Conservation (phyloP, 2,329 filamentous ascomycete genomes). For the Cercospora berteroae region DNA sequence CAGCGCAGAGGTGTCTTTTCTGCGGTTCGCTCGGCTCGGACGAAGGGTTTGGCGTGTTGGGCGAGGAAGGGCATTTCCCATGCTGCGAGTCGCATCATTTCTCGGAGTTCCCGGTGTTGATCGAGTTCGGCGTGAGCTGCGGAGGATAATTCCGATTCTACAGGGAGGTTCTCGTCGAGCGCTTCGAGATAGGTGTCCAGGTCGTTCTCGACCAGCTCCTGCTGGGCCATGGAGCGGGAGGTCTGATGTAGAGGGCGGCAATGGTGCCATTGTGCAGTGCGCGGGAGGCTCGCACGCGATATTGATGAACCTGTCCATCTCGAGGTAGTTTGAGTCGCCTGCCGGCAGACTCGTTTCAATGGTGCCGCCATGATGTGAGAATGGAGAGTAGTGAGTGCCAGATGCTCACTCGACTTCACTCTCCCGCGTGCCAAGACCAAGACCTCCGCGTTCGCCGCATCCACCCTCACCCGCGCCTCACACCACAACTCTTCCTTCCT, state of each 20-base stretch:
- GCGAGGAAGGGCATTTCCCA: conserved; percentile 93
- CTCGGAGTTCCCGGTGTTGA: conserved; percentile 79
- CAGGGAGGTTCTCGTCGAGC: conserved; percentile 38
- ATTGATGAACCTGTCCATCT: conserved; percentile 14
- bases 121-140: conserved; percentile 85
- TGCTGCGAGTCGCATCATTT: conserved; percentile 81
- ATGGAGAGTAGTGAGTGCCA: not conserved
- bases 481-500: not conserved
- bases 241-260: conserved; percentile 18
- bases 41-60: conserved; percentile 80
- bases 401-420: conserved; percentile 16
- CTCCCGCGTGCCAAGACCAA: conserved; percentile 12
- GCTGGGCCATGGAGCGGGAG: conserved; percentile 12
- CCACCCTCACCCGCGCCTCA: not conserved
- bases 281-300: not conserved
- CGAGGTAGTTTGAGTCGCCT: conserved; percentile 24
- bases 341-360: conserved; percentile 32
- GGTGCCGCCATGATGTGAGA: conserved; percentile 31
- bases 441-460: conserved; percentile 21
- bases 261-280: conserved; percentile 16
- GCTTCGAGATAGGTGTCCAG: conserved; percentile 17
- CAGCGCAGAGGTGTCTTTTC: conserved; percentile 71
- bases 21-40: conserved; percentile 57
- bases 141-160: conserved; percentile 80
- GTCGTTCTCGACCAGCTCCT: conserved; percentile 14